Conservation (phyloP, 1,284 basidiomycete species). For the Cutaneotrichosporon cavernicola region DNA sequence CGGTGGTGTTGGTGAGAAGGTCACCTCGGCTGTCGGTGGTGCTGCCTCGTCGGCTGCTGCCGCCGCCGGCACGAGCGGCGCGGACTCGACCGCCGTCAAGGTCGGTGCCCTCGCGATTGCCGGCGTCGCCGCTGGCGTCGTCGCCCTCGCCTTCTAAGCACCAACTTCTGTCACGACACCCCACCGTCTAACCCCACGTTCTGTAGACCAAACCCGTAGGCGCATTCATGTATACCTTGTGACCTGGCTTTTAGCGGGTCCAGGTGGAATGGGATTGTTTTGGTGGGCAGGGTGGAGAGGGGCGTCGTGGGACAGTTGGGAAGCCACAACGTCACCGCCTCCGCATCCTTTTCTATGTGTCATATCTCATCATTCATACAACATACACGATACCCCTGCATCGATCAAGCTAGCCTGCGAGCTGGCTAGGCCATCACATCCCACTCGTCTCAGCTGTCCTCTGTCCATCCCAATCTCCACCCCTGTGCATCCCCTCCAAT, state of each 20-base stretch:
- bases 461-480: not conserved
- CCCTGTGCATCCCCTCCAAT: constrained; percentile 13
- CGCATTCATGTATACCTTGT: not conserved
- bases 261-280: too few relatives aligned
- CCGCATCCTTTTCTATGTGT: not conserved
- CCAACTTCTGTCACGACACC: not conserved
- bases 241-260: too few relatives aligned
- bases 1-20: constrained; percentile 18
- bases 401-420: not conserved
- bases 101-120: constrained; percentile 16
- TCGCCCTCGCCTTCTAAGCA: constrained; percentile 18
- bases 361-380: not conserved
- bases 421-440: not conserved
- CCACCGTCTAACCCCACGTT: not conserved
- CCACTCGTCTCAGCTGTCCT: not conserved
- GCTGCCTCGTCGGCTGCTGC: not conserved
- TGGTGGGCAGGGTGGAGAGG: too few relatives aligned
- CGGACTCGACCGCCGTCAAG: constrained; percentile 13
- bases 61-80: constrained; percentile 7
- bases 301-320: too few relatives aligned
- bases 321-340: not conserved
- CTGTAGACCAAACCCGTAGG: not conserved
- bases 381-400: not conserved
- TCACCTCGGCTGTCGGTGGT: constrained; percentile 1
- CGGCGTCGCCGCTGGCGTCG: constrained; percentile 20